Percentiles rank a stretch among this genome's conserved stretches.
These are phyloP conservation scores for Globisporangium uncinulatum DNA, from an alignment of 352 stramenopile genomes.

Conservation along the genomic window DNA sequence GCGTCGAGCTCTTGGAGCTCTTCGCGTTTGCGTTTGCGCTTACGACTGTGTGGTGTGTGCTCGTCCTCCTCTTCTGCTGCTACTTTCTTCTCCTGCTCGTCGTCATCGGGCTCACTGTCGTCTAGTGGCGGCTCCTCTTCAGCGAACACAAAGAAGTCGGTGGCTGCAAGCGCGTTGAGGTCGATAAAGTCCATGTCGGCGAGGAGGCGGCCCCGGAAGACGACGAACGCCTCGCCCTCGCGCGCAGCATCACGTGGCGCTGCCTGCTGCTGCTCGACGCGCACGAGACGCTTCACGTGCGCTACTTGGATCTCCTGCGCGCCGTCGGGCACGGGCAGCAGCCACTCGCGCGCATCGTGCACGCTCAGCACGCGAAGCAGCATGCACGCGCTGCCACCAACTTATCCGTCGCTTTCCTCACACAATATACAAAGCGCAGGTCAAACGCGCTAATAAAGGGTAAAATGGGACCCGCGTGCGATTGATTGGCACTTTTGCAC, in stretches of 20 bases:
- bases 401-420: background rate
- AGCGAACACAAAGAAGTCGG: constrained; percentile 68
- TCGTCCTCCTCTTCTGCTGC: constrained; percentile 3
- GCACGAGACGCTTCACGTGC: constrained; percentile 40
- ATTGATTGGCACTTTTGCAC: no score
- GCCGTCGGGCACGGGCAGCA: constrained; percentile 34
- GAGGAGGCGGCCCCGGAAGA: constrained; percentile 53
- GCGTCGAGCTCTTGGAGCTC: constrained; percentile 1
- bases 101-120: background rate
- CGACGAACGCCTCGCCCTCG: constrained; percentile 29
- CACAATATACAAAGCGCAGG: background rate
- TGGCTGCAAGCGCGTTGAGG: constrained; percentile 34
- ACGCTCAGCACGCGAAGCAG: constrained; percentile 48
- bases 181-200: constrained; percentile 53
- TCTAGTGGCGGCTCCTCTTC: constrained; percentile 17
- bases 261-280: constrained; percentile 22
- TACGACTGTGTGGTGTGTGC: constrained; percentile 5
- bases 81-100: constrained; percentile 1
- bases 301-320: constrained; percentile 35
- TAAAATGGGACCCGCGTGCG: no score
- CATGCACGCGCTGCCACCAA: background rate
- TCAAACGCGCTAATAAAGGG: background rate
- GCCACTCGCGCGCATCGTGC: constrained; percentile 46
- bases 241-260: background rate
- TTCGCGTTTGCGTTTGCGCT: constrained; percentile 10